Percentiles rank a stretch among this genome's conserved stretches.
Conservation (phyloP, 2,329 filamentous ascomycete species). For the Allantophomopsis lycopodina region DNA sequence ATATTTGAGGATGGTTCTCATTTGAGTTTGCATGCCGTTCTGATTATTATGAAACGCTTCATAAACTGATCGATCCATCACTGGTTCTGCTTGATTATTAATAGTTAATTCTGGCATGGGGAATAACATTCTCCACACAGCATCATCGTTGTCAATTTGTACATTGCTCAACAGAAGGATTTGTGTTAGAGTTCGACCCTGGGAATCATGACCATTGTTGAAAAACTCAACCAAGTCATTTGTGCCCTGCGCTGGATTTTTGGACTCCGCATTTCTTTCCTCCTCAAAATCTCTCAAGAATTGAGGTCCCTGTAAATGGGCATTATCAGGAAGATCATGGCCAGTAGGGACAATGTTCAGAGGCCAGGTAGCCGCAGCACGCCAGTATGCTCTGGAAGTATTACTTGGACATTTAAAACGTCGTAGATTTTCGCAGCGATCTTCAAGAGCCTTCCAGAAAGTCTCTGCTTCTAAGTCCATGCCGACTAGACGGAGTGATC, state of each 20-base stretch:
- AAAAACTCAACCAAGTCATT: no score
- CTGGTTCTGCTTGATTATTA: constrained; percentile 26
- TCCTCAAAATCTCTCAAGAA: constrained; percentile 10
- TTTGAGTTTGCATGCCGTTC: constrained; percentile 20
- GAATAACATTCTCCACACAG: constrained; percentile 43
- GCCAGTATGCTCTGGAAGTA: constrained; percentile 31
- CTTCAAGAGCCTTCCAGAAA: constrained; percentile 27
- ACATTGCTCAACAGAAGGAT: constrained; percentile 28
- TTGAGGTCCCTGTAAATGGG: constrained; percentile 4
- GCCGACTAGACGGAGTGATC: constrained; percentile 36
- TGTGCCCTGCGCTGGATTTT: no score
- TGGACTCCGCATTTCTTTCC: not conserved
- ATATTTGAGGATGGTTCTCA: constrained; percentile 27
- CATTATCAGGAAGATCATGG: constrained; percentile 20
- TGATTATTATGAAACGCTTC: constrained; percentile 25
- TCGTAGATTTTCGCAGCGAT: constrained; percentile 11
- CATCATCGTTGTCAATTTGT: constrained; percentile 29
- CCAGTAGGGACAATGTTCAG: constrained; percentile 30
- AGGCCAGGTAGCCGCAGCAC: constrained; percentile 25
- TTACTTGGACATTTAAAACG: constrained; percentile 11
- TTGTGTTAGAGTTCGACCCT: constrained; percentile 26
- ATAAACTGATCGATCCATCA: constrained; percentile 28
- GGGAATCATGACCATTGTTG: no score
- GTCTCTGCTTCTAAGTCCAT: constrained; percentile 28
- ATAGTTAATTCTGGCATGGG: constrained; percentile 35